phyloP scores from a whole-genome alignment of 495 filamentous ascomycete species.

The Aspergillus ellipticus region DNA sequence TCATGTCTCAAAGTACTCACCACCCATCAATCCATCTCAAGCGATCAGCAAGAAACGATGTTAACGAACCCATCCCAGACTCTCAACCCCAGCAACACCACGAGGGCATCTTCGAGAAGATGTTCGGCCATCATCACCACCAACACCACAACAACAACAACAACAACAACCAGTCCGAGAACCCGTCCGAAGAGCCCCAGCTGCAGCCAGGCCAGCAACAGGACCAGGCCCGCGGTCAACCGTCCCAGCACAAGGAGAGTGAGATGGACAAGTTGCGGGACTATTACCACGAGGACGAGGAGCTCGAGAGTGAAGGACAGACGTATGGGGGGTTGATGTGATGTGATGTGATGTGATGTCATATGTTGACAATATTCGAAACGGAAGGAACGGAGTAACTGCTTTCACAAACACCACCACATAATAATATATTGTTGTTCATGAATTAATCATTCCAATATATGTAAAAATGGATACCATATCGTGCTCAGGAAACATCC shows the following conservation, averaged over 20 bases:
- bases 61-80: background rate
- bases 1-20: background rate
- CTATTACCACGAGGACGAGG: background rate
- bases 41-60: background rate
- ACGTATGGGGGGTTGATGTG: background rate
- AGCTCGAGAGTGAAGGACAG: background rate
- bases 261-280: background rate
- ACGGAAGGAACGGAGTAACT: no score
- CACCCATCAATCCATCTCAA: background rate
- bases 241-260: background rate
- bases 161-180: background rate
- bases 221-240: background rate
- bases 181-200: background rate
- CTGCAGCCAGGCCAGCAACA: background rate
- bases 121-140: background rate
- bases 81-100: background rate
- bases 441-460: no score
- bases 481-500: no score
- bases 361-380: no score
- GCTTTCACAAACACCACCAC: no score
- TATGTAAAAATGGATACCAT: no score
- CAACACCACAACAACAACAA: background rate
- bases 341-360: background rate
- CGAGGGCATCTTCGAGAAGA: background rate
- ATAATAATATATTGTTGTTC: no score